These are phyloP conservation scores for Cucurbita ficifolia DNA, from an alignment of 306 rosid genomes.

Conservation along the genomic window DNA sequence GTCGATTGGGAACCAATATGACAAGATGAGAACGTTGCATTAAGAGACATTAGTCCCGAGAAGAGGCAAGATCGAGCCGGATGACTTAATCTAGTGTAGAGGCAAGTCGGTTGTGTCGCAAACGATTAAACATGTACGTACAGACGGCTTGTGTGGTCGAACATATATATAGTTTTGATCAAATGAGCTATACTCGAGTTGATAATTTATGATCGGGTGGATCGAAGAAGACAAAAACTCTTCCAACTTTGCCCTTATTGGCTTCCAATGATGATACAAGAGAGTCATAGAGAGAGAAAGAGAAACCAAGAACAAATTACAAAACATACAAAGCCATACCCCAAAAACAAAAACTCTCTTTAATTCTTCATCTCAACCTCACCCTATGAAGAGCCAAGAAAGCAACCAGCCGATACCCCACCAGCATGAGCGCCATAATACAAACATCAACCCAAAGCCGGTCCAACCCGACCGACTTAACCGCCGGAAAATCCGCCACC, in stretches of 20 bases:
- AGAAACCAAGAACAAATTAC: background rate
- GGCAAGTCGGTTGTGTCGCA: too few relatives aligned
- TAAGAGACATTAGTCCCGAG: too few relatives aligned
- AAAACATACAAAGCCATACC: background rate
- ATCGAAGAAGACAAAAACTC: slow-evolving; percentile 38
- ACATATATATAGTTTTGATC: too few relatives aligned
- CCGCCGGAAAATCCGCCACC: slow-evolving; percentile 56
- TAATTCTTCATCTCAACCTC: slow-evolving; percentile 27
- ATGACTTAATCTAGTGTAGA: too few relatives aligned
- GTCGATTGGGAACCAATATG: too few relatives aligned
- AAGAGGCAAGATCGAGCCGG: too few relatives aligned
- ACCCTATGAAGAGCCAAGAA: slow-evolving; percentile 74
- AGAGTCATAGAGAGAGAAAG: background rate
- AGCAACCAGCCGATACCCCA: slow-evolving; percentile 74
- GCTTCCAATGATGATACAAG: background rate
- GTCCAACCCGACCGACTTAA: slow-evolving; percentile 65
- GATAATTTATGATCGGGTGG: background rate
- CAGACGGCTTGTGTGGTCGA: too few relatives aligned
- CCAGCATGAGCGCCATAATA: slow-evolving; percentile 76
- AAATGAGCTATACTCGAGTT: too few relatives aligned
- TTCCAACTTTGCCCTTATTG: slow-evolving; percentile 19
- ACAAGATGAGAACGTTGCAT: too few relatives aligned
- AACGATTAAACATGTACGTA: too few relatives aligned
- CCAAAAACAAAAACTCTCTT: background rate
- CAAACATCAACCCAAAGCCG: slow-evolving; percentile 69